Evolutionary conservation across 192 early-diverging fungal genomes (phyloP).

Genomic region (Rhizoclosmatium sp.): DNA sequence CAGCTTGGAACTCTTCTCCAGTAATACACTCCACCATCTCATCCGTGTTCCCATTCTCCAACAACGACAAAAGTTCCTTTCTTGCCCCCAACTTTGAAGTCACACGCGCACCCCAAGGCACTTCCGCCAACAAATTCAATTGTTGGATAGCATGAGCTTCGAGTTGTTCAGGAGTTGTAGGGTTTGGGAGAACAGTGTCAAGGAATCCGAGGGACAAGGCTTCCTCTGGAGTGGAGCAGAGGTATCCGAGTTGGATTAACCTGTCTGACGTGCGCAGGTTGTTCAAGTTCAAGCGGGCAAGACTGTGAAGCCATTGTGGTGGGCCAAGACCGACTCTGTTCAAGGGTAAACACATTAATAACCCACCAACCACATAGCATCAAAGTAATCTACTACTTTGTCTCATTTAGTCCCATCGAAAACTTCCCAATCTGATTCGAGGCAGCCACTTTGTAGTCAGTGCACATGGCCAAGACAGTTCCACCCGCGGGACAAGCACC

Average conservation of each 20-base stretch:
- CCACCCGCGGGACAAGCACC: conserved; percentile 51
- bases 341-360: too few species aligned
- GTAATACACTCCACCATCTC: conserved; percentile 27
- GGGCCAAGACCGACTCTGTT: conserved; percentile 35
- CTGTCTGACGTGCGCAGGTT: conserved; percentile 23
- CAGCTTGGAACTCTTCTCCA: conserved; percentile 40
- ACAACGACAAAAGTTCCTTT: conserved; percentile 11
- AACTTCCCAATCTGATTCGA: neutral
- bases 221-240: conserved; percentile 28
- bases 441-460: conserved; percentile 42
- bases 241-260: conserved; percentile 22
- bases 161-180: conserved; percentile 2
- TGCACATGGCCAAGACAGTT: conserved; percentile 45
- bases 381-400: conserved; percentile 3
- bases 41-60: conserved; percentile 12
- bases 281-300: conserved; percentile 23
- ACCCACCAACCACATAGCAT: too few species aligned
- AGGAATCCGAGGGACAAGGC: conserved; percentile 23
- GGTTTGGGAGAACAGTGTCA: conserved; percentile 2
- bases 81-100: conserved; percentile 25
- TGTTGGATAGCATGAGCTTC: conserved; percentile 2
- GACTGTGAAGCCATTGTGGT: conserved; percentile 32
- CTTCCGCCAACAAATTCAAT: neutral
- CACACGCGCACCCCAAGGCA: conserved; percentile 36
- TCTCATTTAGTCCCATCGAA: conserved; percentile 46